These are phyloP conservation scores for Zasmidium angulare DNA, from an alignment of 2,329 filamentous ascomycete species.

Conservation along the genomic window DNA sequence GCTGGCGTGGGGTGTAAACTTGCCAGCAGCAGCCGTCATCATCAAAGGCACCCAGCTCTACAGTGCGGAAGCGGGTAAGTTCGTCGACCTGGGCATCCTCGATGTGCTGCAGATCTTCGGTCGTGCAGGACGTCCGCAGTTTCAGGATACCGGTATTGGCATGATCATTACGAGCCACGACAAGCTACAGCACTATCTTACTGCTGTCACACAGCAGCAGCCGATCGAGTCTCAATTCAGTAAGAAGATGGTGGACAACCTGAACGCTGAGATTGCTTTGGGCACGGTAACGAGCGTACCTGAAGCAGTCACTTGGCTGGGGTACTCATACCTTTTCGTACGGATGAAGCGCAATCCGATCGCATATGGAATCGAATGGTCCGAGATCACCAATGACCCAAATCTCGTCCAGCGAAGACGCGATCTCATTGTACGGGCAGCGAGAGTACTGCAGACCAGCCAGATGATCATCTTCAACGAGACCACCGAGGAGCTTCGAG, in stretches of 20 bases:
- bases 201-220: slow-evolving; percentile 90
- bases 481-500: slow-evolving; percentile 83
- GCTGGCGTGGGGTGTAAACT: slow-evolving; percentile 96
- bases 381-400: slow-evolving; percentile 84
- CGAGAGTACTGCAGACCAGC: slow-evolving; percentile 80
- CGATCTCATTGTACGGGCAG: slow-evolving; percentile 84
- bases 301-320: slow-evolving; percentile 95
- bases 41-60: slow-evolving; percentile 99
- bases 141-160: slow-evolving; percentile 94
- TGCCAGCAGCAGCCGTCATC: slow-evolving; percentile 91
- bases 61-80: slow-evolving; percentile 93
- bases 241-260: slow-evolving; percentile 87
- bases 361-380: slow-evolving; percentile 93
- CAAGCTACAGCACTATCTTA: slow-evolving; percentile 85
- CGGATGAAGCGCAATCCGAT: slow-evolving; percentile 91
- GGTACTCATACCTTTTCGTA: slow-evolving; percentile 96
- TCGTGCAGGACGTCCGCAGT: slow-evolving; percentile 95
- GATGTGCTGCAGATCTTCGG: slow-evolving; percentile 98
- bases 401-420: slow-evolving; percentile 81
- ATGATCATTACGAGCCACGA: slow-evolving; percentile 98
- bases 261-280: slow-evolving; percentile 91
- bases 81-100: slow-evolving; percentile 91
- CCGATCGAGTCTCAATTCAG: slow-evolving; percentile 98
- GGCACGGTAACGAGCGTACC: slow-evolving; percentile 93
- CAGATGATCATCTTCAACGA: slow-evolving; percentile 99